A percentile compares a stretch with the other conserved stretches of the same genome.
Evolutionary conservation across 768 basidiomycete species (phyloP).

Genomic region (Mrakia frigida): DNA sequence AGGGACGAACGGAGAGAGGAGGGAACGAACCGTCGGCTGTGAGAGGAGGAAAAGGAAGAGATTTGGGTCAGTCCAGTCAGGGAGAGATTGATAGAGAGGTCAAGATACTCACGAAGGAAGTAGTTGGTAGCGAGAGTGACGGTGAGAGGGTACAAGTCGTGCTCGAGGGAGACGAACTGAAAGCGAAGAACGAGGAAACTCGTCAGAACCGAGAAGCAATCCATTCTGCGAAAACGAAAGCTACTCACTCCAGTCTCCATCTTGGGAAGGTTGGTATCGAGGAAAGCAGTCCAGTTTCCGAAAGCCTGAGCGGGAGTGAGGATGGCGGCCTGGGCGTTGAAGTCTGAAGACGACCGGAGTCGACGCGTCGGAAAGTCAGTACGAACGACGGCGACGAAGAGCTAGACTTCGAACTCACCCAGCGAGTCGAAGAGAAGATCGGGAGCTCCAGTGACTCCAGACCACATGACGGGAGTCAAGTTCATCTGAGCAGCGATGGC

Average conservation of each 20-base stretch:
- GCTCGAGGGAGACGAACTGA: conserved; percentile 73
- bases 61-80: too few species aligned
- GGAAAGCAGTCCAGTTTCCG: conserved; percentile 48
- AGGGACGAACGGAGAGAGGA: background rate
- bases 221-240: too few species aligned
- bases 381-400: too few species aligned
- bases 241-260: conserved; percentile 53
- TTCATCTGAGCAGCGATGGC: conserved; percentile 78
- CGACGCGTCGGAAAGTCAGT: too few species aligned
- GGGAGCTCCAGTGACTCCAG: conserved; percentile 52
- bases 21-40: background rate
- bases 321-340: conserved; percentile 61
- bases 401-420: too few species aligned
- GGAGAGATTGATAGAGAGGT: too few species aligned
- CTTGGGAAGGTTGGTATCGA: conserved; percentile 74
- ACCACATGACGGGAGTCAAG: conserved; percentile 69
- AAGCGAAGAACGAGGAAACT: too few species aligned
- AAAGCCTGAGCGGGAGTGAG: conserved; percentile 68
- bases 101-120: background rate
- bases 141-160: conserved; percentile 72
- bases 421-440: conserved; percentile 51
- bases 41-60: too few species aligned
- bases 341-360: conserved; percentile 42
- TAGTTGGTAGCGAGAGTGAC: conserved; percentile 70
- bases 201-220: too few species aligned